phyloP scores from a whole-genome alignment of 2,329 filamentous ascomycete species.

The Trichoderma brevicompactum region DNA sequence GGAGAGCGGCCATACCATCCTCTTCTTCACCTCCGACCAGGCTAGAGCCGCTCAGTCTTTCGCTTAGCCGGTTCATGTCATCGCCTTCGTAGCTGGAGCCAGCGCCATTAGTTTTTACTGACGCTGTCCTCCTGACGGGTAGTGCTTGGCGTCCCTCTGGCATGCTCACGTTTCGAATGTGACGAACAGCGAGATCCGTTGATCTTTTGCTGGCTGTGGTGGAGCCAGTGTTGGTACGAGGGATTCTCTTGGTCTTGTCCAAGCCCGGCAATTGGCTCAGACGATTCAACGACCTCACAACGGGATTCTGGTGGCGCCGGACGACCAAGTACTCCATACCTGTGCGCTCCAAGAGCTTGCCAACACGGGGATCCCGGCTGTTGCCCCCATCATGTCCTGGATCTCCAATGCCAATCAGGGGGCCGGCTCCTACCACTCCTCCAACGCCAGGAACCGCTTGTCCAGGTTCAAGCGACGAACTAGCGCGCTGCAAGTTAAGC shows the following conservation, averaged over 20 bases:
- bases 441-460: constrained; percentile 47
- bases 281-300: constrained; percentile 63
- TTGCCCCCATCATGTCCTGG: constrained; percentile 57
- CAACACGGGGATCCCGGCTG: constrained; percentile 64
- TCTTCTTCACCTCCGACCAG: constrained; percentile 55
- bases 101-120: constrained; percentile 46
- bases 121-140: constrained; percentile 42
- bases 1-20: constrained; percentile 54
- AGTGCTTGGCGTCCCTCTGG: constrained; percentile 41
- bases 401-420: constrained; percentile 57
- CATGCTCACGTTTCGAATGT: constrained; percentile 48
- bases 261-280: constrained; percentile 53
- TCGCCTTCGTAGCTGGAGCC: constrained; percentile 54
- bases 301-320: constrained; percentile 71
- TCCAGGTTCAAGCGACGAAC: constrained; percentile 70
- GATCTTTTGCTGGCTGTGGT: constrained; percentile 45
- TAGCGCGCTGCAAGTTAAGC: constrained; percentile 73
- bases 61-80: constrained; percentile 48
- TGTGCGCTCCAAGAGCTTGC: constrained; percentile 69
- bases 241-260: constrained; percentile 56
- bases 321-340: constrained; percentile 77
- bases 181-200: constrained; percentile 39
- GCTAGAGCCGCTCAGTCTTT: constrained; percentile 55
- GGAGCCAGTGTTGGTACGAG: constrained; percentile 45
- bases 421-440: constrained; percentile 49